Base-by-base conservation (phyloP, 352 stramenopile genomes). In the Pythium myriotylum region DNA sequence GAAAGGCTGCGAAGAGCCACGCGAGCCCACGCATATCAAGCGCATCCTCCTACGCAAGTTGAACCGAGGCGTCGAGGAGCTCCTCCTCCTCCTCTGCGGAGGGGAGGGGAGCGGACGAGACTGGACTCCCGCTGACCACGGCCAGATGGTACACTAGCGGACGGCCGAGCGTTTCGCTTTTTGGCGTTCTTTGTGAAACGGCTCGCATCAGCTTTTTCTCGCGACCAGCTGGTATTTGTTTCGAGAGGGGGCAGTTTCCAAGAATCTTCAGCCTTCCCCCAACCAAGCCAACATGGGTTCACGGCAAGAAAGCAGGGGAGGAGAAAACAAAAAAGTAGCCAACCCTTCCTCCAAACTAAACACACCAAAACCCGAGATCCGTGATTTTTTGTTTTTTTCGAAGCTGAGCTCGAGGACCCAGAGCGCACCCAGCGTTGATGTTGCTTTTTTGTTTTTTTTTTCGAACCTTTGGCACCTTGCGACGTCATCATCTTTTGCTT, bases 1-100 rank as follows among this genome's bases (percentile, higher is more conserved):
- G 62, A 69, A 69, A 69, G 55, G 62, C 62, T 69, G 62, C 46
- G 62, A 69, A 63, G 54, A 60, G 62, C 48, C 62, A 69, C 62
- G 62, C 20, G 14, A 43, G 29, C 14, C 20, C 24, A 69, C 29
- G 62, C 62, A 17, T 47, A 62, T 69, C 62, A 69, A 71, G 33
- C 46, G 61, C 61, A 68, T 68, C 61, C 61, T 47, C 40, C 47
- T 47, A 29, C 58, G 58, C 57, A 65, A 59, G 58, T 65, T 65
- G 58, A 65, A 65, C 58, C 49, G 49, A 46, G 40, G 22, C 17
- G 49, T 24, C 17, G 35, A 58, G 42, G 46, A 40, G 57, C 57
- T 52, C 48, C 17, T 24, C 49, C 1, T 32, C 2, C 43, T 50
- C 33, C 19, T 19, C 35, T 32, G 37, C 6, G 19, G 37, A 24